phyloP scores from a whole-genome alignment of 805 yeast species.

The Hanseniaspora nectarophila region DNA sequence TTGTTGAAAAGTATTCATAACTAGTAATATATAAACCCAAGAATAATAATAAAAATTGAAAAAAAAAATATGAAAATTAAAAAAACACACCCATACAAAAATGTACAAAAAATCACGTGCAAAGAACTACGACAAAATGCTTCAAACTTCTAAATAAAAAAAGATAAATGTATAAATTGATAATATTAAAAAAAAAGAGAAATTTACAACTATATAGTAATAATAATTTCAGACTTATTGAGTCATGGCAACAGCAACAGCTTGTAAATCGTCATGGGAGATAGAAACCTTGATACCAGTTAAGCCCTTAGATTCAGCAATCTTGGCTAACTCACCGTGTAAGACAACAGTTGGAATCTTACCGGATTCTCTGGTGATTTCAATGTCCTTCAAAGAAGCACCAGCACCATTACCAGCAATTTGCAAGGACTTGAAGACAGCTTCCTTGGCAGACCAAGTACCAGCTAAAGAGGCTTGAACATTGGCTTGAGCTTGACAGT shows the following conservation, averaged over 20 bases:
- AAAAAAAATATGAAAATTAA: too few relatives aligned
- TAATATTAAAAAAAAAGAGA: too few relatives aligned
- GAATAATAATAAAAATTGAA: too few relatives aligned
- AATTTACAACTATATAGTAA: neutral
- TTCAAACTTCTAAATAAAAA: too few relatives aligned
- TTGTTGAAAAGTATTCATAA: too few relatives aligned
- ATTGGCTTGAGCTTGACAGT: conserved; percentile 61
- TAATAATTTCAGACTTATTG: neutral
- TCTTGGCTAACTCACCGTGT: conserved; percentile 61
- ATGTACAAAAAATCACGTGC: too few relatives aligned
- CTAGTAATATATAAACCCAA: too few relatives aligned
- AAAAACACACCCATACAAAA: too few relatives aligned
- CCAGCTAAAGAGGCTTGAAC: conserved; percentile 91
- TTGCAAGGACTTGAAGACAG: conserved; percentile 90
- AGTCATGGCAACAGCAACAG: conserved; percentile 86
- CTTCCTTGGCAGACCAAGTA: conserved; percentile 98
- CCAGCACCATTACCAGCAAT: conserved; percentile 89
- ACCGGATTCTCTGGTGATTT: conserved; percentile 52
- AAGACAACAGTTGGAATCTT: conserved; percentile 77
- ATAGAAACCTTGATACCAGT: conserved; percentile 72
- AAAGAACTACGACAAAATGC: too few relatives aligned
- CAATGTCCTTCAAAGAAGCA: conserved; percentile 84
- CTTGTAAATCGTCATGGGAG: conserved; percentile 93
- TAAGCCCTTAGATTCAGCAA: conserved; percentile 62
- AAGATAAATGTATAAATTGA: too few relatives aligned